Base-by-base conservation (phyloP, 768 basidiomycete genomes). In the Thelephora ganbajun region DNA sequence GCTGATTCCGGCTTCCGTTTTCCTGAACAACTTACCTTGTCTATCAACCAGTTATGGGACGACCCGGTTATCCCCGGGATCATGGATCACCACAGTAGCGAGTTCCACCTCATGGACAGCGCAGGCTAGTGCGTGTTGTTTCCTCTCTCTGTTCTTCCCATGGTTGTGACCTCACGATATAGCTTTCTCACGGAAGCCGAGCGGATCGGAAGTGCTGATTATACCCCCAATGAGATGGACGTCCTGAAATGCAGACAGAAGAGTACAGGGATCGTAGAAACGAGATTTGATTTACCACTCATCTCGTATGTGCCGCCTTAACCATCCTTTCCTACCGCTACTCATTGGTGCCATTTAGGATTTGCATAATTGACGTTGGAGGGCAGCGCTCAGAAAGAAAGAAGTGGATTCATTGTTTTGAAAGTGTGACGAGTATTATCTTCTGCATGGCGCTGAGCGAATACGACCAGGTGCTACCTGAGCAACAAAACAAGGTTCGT, bases 21-120 rank as follows among this genome's bases (percentile, higher is more conserved):
- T 1, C 84, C 87, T 54, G 66, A 73, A 2, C 86, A 81, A 41
- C 80, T 97, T 43, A 75, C 74, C 55, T 80, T 84, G 52, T 89
- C 91, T 30, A 90, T 92, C 35, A 69, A 74, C 46, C 76, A 92
- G 47, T 79, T 83, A n/a, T 79, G 90, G 47, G 94, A 98, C 67
- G 90, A 94, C 71, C 93, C 98, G 67, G 73, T 99, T 48, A 97
- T 96, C 65, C n/a, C n/a, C n/a, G n/a, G n/a, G 94, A 99, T 65
- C 84, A 80, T 3, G n/a, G n/a, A n/a, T n/a, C n/a, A n/a, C n/a
- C n/a, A n/a, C n/a, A n/a, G n/a, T n/a, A n/a, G n/a, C n/a, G 94
- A 93, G 2, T 76, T 88, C 14, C 97, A 97, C 74, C 97, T 93
- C 70, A 97, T 97, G 72, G 85, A 81, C n/a, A n/a, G n/a, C n/a